Conservation (phyloP, 495 filamentous ascomycete species). For the Aspergillus leporis region DNA sequence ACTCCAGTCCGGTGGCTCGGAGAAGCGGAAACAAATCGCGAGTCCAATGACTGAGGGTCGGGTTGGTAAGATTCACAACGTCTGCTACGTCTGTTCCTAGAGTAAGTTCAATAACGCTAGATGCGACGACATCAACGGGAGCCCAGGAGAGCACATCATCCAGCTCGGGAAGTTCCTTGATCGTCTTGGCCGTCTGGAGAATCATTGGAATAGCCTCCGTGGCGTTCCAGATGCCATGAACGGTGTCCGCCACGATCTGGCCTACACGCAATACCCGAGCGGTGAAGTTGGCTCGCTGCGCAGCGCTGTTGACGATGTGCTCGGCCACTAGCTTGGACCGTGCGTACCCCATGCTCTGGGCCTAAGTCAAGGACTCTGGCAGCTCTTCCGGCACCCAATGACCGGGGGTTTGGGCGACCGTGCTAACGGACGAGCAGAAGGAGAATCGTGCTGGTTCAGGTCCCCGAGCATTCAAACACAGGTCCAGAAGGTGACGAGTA, state of each 20-base stretch:
- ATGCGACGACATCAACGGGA: constrained; percentile 59
- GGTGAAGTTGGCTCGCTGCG: constrained; percentile 26
- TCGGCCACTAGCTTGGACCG: constrained; percentile 65
- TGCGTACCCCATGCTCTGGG: constrained; percentile 57
- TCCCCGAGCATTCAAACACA: constrained; percentile 42
- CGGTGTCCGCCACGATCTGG: constrained; percentile 56
- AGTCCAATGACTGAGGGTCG: constrained; percentile 49
- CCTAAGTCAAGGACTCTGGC: constrained; percentile 48
- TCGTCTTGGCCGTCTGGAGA: constrained; percentile 45
- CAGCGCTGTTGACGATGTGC: constrained; percentile 42
- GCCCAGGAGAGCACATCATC: constrained; percentile 56
- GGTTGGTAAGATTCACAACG: constrained; percentile 46
- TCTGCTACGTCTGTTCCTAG: constrained; percentile 17
- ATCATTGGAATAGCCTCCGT: constrained; percentile 64
- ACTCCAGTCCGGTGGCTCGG: constrained; percentile 38
- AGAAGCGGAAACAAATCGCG: constrained; percentile 51
- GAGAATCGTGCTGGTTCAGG: constrained; percentile 38
- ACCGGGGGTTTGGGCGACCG: constrained; percentile 35
- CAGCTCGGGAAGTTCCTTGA: constrained; percentile 54
- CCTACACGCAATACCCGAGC: constrained; percentile 53
- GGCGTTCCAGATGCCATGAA: constrained; percentile 59
- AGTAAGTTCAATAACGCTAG: constrained; percentile 30
- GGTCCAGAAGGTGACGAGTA: constrained; percentile 53
- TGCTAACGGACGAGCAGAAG: constrained; percentile 63
- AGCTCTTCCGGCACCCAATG: constrained; percentile 47